Conservation (phyloP, 805 yeast genomes). For the Saccharomyces eubayanus region DNA sequence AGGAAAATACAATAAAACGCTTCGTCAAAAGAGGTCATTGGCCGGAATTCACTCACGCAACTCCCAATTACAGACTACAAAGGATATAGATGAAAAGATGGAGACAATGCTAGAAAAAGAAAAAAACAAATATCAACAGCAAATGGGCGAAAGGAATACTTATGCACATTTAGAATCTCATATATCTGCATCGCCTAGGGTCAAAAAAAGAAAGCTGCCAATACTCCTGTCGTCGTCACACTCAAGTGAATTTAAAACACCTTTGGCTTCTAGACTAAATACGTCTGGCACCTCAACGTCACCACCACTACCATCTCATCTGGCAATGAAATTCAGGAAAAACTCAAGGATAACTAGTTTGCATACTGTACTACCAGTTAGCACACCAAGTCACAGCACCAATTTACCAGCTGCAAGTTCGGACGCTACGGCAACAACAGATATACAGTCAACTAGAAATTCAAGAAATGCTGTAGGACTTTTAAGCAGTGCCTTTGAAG, state of each 20-base stretch:
- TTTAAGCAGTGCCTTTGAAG: no score
- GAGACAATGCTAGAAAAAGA: slow-evolving; percentile 22
- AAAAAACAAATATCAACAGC: slow-evolving; percentile 8
- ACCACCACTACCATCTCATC: slow-evolving; percentile 24
- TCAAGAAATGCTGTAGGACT: not conserved
- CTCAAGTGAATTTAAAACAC: slow-evolving; percentile 22
- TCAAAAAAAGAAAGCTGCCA: slow-evolving; percentile 24
- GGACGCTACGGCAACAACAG: slow-evolving; percentile 3
- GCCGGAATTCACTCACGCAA: slow-evolving; percentile 9
- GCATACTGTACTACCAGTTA: slow-evolving; percentile 7
- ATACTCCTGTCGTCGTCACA: slow-evolving; percentile 23
- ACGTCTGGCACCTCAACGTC: slow-evolving; percentile 10
- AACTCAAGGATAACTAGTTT: slow-evolving; percentile 6
- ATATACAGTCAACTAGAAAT: not conserved
- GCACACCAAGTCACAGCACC: slow-evolving; percentile 15
- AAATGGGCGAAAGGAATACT: slow-evolving; percentile 17
- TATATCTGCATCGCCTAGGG: slow-evolving; percentile 24
- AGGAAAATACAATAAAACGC: slow-evolving; percentile 24
- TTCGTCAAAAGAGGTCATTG: slow-evolving; percentile 12
- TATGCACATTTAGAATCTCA: slow-evolving; percentile 26
- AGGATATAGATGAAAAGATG: slow-evolving; percentile 24
- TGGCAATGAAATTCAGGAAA: slow-evolving; percentile 19
- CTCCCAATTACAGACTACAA: slow-evolving; percentile 5
- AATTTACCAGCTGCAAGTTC: slow-evolving; percentile 8
- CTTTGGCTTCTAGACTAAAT: slow-evolving; percentile 8